Evolutionary conservation across 2,329 filamentous ascomycete species (phyloP), one percentile per base, ranked within the genome.

Genomic region (Penicillium sp.): DNA sequence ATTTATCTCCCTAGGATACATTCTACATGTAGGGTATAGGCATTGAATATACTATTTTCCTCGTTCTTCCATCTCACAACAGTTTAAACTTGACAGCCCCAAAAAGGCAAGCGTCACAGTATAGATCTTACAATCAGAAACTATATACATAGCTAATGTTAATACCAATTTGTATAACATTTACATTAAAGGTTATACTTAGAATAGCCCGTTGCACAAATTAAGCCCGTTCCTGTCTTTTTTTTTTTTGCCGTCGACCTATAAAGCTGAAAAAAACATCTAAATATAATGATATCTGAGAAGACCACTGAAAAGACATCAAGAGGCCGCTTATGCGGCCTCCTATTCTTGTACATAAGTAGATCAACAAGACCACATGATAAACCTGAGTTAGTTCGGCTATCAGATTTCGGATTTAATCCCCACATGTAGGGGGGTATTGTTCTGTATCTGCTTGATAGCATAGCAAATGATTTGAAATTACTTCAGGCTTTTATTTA

Each of bases 381-480:
- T 17, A 7, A 16, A 8, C 2, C 8, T 1, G 28, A 31, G 28
- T 44, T 2, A 6, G 2, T 30, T 9, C 4, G 2, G 6, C 10
- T 22, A 22, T 22, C 8, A 0, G n/a, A 19, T 11, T 22, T 19
- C 26, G 3, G 14, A 31, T 44, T 31, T 52, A 63, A 43, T 63
- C 53, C 53, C 53, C 53, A 56, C 53, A 43, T 47, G 53, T 12
- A 53, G 49, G 53, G 48, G 49, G 49, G 42, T 33, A 33, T 35
- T 37, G 40, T 47, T 33, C 49, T 37, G 30, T 49, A 56, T 53
- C 28, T 38, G 46, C 31, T 51, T 36, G n/a, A 50, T 33, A 48
- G 58, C 31, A 61, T 58, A 41, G 42, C 50, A 53, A 53, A 48
- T 42, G 42, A 9, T 52, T 55, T 28, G 33, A 36, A 22, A 28